A percentile compares a stretch with the other conserved stretches of the same genome.
These are phyloP conservation scores for Elongisporangium anandrum DNA, from an alignment of 352 stramenopile genomes.

Conservation along the genomic window DNA sequence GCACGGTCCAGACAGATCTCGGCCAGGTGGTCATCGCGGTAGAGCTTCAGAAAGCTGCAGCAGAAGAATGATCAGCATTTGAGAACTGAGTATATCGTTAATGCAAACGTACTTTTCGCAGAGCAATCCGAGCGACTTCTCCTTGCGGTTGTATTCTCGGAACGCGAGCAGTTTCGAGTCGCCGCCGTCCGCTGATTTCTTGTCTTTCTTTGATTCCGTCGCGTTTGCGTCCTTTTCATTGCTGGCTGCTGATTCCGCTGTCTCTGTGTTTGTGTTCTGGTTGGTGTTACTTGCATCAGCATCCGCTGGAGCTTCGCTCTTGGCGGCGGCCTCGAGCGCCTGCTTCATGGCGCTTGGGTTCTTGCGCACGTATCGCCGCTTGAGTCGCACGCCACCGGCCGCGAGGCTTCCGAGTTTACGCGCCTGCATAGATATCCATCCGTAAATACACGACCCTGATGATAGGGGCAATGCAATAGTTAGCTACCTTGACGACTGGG, in stretches of 20 bases:
- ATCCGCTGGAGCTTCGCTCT: constrained; percentile 16
- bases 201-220: constrained; percentile 22
- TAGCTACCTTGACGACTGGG: constrained; percentile 8
- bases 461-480: background rate
- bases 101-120: constrained; percentile 73
- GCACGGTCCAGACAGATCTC: constrained; percentile 78
- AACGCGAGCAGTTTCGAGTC: constrained; percentile 60
- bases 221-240: constrained; percentile 16
- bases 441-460: background rate
- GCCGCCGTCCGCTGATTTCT: constrained; percentile 1
- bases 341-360: constrained; percentile 17
- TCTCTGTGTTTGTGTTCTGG: background rate
- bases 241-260: background rate
- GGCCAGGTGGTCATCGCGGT: constrained; percentile 51
- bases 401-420: constrained; percentile 6
- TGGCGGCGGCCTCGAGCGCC: constrained; percentile 36
- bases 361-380: constrained; percentile 64
- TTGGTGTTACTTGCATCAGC: constrained; percentile 24
- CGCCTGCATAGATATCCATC: constrained; percentile 6
- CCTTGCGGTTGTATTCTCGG: constrained; percentile 85
- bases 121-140: constrained; percentile 80
- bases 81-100: background rate
- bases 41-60: constrained; percentile 73
- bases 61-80: background rate
- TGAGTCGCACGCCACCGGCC: constrained; percentile 22